Percentiles rank a stretch among this genome's conserved stretches.
phyloP scores from a whole-genome alignment of 192 early-diverging fungal genomes.

The Podila verticillata region DNA sequence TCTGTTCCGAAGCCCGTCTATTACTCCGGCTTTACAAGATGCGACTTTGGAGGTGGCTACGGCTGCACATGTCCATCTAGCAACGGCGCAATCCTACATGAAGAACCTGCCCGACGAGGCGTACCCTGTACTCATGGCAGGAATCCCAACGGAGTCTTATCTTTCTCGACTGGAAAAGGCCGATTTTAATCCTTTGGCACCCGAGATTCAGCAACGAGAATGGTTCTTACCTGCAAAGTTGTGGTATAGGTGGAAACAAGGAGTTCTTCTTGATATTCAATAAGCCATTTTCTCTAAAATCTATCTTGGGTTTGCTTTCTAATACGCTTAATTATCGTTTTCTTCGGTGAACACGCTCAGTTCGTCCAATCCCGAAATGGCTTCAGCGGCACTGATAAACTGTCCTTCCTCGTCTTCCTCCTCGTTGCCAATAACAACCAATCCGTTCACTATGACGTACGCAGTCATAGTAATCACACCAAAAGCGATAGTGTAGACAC shows the following conservation, averaged over 20 bases:
- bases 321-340: not conserved
- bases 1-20: conserved; percentile 67
- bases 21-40: conserved; percentile 70
- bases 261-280: conserved; percentile 41
- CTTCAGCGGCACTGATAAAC: not conserved
- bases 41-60: conserved; percentile 91
- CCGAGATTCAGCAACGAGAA: conserved; percentile 67
- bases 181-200: conserved; percentile 89
- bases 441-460: conserved; percentile 71
- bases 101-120: conserved; percentile 66
- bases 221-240: conserved; percentile 70
- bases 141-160: conserved; percentile 77
- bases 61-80: conserved; percentile 78
- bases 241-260: conserved; percentile 64
- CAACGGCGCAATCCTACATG: conserved; percentile 72
- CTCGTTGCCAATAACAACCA: conserved; percentile 63
- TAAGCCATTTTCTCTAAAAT: not conserved
- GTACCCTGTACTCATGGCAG: conserved; percentile 76
- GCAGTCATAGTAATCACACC: conserved; percentile 55
- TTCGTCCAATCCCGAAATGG: not conserved
- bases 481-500: conserved; percentile 59
- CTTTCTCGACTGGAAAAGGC: conserved; percentile 77
- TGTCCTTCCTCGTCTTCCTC: conserved; percentile 48
- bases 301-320: not conserved
- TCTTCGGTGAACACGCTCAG: not conserved